Evolutionary conservation across 306 rosid genomes (phyloP).

Genomic region (Lupinus albus): DNA sequence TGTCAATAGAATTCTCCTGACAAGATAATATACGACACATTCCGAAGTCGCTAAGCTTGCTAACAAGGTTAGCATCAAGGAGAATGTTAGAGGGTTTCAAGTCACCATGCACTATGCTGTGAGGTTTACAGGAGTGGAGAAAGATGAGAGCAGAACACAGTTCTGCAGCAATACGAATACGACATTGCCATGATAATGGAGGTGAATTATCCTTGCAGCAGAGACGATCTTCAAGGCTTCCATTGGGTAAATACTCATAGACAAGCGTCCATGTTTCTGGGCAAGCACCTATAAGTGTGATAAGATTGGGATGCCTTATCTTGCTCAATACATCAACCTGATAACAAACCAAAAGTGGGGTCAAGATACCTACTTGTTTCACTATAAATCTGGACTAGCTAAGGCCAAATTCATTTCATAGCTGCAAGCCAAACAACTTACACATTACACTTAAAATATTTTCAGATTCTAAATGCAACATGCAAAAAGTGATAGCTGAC

Average conservation of each 20-base stretch:
- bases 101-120: constrained; percentile 80
- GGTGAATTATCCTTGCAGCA: constrained; percentile 63
- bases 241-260: constrained; percentile 84
- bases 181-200: constrained; percentile 84
- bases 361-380: constrained; percentile 19
- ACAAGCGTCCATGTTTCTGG: constrained; percentile 65
- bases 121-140: constrained; percentile 82
- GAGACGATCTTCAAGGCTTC: constrained; percentile 90
- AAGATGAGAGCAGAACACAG: constrained; percentile 81
- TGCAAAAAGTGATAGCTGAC: not conserved
- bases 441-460: constrained; percentile 1
- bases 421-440: not conserved
- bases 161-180: constrained; percentile 72
- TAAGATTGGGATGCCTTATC: constrained; percentile 81
- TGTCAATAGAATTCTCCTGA: constrained; percentile 47
- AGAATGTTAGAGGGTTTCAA: constrained; percentile 79
- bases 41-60: constrained; percentile 89
- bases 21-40: constrained; percentile 55
- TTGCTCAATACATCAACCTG: constrained; percentile 80
- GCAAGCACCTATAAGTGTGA: constrained; percentile 82
- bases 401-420: constrained; percentile 6
- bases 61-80: constrained; percentile 66
- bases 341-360: constrained; percentile 28
- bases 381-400: constrained; percentile 8
- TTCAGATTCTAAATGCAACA: not conserved